Evolutionary conservation across 2,329 filamentous ascomycete species (phyloP).

Genomic region (Trichoderma semiorbis): DNA sequence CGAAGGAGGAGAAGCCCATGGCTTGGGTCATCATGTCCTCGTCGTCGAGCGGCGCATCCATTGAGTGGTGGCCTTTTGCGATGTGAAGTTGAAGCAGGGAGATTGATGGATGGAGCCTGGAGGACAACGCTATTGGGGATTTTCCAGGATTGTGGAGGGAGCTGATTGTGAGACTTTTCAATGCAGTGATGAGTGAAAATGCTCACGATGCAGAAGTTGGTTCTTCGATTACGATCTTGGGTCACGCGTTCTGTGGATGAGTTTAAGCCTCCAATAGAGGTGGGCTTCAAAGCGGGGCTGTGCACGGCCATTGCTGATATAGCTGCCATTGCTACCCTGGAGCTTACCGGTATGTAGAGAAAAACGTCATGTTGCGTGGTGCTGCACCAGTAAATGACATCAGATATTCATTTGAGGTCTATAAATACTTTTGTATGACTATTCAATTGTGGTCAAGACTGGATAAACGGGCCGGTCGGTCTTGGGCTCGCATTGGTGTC

Average conservation of each 20-base stretch:
- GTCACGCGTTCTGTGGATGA: slow-evolving; percentile 8
- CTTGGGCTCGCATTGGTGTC: background rate
- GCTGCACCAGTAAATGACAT: background rate
- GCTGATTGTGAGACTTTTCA: background rate
- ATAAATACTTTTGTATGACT: background rate
- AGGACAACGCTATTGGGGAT: background rate
- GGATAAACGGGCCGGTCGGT: background rate
- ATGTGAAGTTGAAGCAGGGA: background rate
- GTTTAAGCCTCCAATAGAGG: slow-evolving; percentile 1
- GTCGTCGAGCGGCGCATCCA: slow-evolving; percentile 23
- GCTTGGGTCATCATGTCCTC: slow-evolving; percentile 58
- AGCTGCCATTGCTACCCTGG: background rate
- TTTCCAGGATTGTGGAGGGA: background rate
- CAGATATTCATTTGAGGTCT: background rate
- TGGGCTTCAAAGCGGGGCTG: background rate
- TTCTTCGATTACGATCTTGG: background rate
- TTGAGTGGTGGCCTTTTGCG: background rate
- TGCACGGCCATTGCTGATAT: background rate
- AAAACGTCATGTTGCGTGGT: background rate
- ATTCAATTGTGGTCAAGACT: background rate
- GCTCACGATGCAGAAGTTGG: background rate
- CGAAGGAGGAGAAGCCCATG: slow-evolving; percentile 74
- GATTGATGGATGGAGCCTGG: background rate
- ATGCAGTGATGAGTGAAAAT: background rate
- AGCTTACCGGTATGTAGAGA: background rate